Base-by-base conservation (phyloP, 257 asterid genomes). In the Catharanthus roseus region DNA sequence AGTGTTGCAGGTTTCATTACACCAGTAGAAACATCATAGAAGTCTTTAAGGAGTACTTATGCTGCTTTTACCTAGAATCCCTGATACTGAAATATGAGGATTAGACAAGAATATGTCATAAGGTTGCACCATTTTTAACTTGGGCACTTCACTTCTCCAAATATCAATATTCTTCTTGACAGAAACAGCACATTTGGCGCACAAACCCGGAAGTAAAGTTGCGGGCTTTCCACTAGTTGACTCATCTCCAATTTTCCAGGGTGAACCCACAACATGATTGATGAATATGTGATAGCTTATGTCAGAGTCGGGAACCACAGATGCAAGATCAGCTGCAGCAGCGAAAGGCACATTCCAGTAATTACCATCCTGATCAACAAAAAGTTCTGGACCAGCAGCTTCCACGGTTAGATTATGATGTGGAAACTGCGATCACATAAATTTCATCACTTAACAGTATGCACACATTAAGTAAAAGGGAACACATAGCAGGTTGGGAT, bases 341-440 rank as follows among this genome's bases (percentile, higher is more conserved):
- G 93, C 77, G 65, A 86, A 79, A 0, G 97, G 97, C 47, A 86
- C 87, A 72, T 89, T 91, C 97, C 97, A 91, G 85, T 87, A 89
- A 70, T 82, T 82, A 51, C 97, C 97, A 19, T 70, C 69, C 73
- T 77, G 72, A 78, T 89, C 95, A 67, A 86, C 83, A 67, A 79
- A 91, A 55, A 87, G 93, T 6, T 82, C 81, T 1, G 93, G 95
- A 61, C 85, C 83, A 74, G 95, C 85, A 71, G 97, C 96, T 84
- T 91, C 97, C 57, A 89, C 44, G 5, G 82, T 85, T 2, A 91
- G 83, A 78, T 88, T 70, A 75, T 91, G 96, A 77, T 69, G 75
- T 28, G 84, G 88, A 80, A 91, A 87, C 97, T 91, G 87, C 79
- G 77, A 57, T 44, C 67, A 60, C 42, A 72, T 28, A 10, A 51